Evolutionary conservation across 2,329 filamentous ascomycete species (phyloP).

Genomic region (Paecilomyces formosus): DNA sequence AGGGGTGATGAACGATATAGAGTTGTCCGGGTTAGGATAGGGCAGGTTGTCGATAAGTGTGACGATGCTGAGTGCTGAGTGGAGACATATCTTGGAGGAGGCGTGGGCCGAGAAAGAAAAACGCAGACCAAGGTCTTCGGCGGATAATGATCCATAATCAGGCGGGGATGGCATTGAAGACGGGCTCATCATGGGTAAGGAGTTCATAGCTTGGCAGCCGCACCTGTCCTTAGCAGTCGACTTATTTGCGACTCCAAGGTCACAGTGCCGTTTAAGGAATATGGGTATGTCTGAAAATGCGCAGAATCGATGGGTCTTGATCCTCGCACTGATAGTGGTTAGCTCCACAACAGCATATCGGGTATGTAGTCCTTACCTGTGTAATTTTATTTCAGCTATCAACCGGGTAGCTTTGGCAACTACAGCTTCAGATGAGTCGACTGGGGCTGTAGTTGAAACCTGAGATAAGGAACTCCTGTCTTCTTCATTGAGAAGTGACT

Average conservation of each 20-base stretch:
- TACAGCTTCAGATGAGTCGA: slow-evolving; percentile 11
- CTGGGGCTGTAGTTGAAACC: background rate
- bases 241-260: slow-evolving; percentile 8
- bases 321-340: slow-evolving; percentile 13
- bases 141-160: slow-evolving; percentile 2
- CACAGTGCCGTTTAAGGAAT: slow-evolving; percentile 15
- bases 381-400: slow-evolving; percentile 21
- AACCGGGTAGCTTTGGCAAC: slow-evolving; percentile 13
- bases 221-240: background rate
- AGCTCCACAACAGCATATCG: background rate
- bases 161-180: slow-evolving; percentile 1
- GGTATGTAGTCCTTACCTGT: slow-evolving; percentile 6
- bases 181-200: background rate
- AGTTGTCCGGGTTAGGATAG: slow-evolving; percentile 11
- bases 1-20: slow-evolving; percentile 2
- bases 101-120: slow-evolving; percentile 16
- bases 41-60: slow-evolving; percentile 17
- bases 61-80: slow-evolving; percentile 19
- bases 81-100: slow-evolving; percentile 19
- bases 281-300: slow-evolving; percentile 21
- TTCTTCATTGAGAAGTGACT: slow-evolving; percentile 5
- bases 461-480: background rate
- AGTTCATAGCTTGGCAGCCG: background rate
- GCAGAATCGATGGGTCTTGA: slow-evolving; percentile 21
- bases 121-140: background rate